Evolutionary conservation across 2,329 filamentous ascomycete genomes (phyloP).

Genomic region (Podosphaera xanthii): DNA sequence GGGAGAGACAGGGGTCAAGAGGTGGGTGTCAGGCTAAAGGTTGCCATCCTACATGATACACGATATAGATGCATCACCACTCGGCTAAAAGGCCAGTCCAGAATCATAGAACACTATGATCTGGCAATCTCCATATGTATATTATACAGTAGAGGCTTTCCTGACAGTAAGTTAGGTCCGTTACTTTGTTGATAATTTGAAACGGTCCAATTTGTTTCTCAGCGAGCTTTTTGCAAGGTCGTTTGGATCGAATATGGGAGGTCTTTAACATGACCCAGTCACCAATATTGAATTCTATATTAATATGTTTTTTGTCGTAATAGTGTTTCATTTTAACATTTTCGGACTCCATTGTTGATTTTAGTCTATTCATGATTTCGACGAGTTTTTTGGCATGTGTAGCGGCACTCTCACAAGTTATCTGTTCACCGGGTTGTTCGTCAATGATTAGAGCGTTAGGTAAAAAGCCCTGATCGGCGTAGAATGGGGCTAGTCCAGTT

Average conservation of each 20-base stretch:
- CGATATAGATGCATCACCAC: no score
- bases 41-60: no score
- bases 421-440: not conserved
- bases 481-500: not conserved
- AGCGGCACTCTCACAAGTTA: not conserved
- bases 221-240: not conserved
- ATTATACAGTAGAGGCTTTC: no score
- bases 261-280: conserved; percentile 1
- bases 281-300: not conserved
- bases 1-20: no score
- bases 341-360: not conserved
- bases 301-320: not conserved
- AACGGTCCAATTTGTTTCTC: conserved; percentile 1
- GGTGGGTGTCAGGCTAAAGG: no score
- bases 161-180: not conserved
- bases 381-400: not conserved
- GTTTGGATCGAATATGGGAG: not conserved
- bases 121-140: no score
- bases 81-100: no score
- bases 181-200: not conserved
- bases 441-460: not conserved
- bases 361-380: not conserved
- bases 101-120: no score
- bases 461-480: not conserved
- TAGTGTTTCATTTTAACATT: not conserved